Evolutionary conservation across 257 asterid genomes (phyloP).

Genomic region (Solanum arcanum): DNA sequence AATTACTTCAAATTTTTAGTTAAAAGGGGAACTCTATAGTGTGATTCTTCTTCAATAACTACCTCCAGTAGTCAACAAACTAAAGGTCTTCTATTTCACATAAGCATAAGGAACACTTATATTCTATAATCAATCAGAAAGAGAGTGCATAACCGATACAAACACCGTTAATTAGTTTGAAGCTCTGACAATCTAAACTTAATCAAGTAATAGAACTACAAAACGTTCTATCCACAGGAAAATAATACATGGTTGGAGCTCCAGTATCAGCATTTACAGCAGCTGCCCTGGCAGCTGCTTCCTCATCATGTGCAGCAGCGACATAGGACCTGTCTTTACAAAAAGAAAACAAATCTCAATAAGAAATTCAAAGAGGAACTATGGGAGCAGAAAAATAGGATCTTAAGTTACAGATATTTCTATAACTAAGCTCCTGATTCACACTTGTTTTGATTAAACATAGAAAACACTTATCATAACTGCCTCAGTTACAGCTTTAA

Average conservation of each 20-base stretch:
- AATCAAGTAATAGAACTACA: slow-evolving; percentile 1
- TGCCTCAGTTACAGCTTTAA: not conserved
- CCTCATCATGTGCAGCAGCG: slow-evolving; percentile 68
- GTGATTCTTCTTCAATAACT: not conserved
- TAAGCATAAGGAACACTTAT: not conserved
- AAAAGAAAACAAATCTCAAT: not conserved
- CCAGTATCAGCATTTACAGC: slow-evolving; percentile 48
- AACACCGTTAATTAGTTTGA: not conserved
- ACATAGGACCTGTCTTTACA: slow-evolving; percentile 37
- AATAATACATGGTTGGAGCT: slow-evolving; percentile 66
- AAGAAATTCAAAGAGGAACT: not conserved
- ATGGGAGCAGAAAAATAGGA: not conserved
- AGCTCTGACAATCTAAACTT: not conserved
- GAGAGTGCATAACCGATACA: not conserved
- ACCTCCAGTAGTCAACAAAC: not conserved
- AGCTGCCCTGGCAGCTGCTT: slow-evolving; percentile 60
- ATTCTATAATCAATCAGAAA: not conserved
- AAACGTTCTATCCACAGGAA: slow-evolving; percentile 1
- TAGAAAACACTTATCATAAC: not conserved
- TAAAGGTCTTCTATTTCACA: not conserved
- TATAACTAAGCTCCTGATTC: not conserved
- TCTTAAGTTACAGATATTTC: not conserved
- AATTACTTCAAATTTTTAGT: not conserved
- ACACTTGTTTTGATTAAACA: not conserved
- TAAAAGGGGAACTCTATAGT: not conserved